Percentiles rank a stretch among this genome's conserved stretches.
These are phyloP conservation scores for Fistulinella cinereoalba DNA, from an alignment of 1,284 basidiomycete genomes.

Conservation along the genomic window DNA sequence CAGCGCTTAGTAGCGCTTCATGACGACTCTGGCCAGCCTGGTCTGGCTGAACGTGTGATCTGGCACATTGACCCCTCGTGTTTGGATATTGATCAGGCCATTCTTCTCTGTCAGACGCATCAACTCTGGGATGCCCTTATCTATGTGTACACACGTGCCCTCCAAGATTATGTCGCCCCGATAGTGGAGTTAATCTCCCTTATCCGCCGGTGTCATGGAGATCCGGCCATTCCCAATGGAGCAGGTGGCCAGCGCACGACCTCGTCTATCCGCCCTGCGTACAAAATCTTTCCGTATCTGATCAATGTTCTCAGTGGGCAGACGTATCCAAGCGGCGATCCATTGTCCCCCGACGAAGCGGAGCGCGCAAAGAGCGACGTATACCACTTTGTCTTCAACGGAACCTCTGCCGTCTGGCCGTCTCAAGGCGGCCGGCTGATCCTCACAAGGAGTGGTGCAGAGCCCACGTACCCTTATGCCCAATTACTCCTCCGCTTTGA, in stretches of 20 bases:
- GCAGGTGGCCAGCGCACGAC: slow-evolving; percentile 28
- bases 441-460: slow-evolving; percentile 65
- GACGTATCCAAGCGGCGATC: slow-evolving; percentile 82
- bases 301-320: slow-evolving; percentile 82
- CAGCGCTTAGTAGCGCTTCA: slow-evolving; percentile 83
- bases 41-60: slow-evolving; percentile 84
- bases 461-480: slow-evolving; percentile 88
- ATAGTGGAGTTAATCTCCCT: slow-evolving; percentile 82
- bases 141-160: slow-evolving; percentile 87
- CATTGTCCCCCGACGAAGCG: slow-evolving; percentile 55
- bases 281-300: slow-evolving; percentile 94
- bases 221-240: slow-evolving; percentile 7
- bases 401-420: slow-evolving; percentile 80
- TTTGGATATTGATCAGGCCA: slow-evolving; percentile 92
- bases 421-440: slow-evolving; percentile 70
- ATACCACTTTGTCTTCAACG: slow-evolving; percentile 83
- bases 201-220: slow-evolving; percentile 54
- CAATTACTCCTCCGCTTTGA: slow-evolving; percentile 86
- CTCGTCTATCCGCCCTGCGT: slow-evolving; percentile 62
- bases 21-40: slow-evolving; percentile 68
- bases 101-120: slow-evolving; percentile 80
- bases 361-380: slow-evolving; percentile 66
- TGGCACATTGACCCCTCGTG: slow-evolving; percentile 94
- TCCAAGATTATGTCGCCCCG: slow-evolving; percentile 88
- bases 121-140: slow-evolving; percentile 91